Conservation (phyloP, 2,329 filamentous ascomycete genomes). For the Fusarium euwallaceae region DNA sequence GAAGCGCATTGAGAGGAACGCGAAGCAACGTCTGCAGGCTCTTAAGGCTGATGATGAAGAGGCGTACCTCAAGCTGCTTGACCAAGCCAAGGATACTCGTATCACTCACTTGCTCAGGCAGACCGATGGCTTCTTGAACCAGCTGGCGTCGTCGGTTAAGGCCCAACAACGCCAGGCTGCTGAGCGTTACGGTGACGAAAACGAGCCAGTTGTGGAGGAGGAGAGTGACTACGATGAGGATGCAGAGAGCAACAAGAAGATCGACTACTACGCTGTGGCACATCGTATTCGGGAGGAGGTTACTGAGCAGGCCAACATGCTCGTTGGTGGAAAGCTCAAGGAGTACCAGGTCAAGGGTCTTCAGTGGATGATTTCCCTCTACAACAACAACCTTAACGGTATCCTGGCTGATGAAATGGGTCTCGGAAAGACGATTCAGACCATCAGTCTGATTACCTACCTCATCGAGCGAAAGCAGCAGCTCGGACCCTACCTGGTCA, state of each 20-base stretch:
- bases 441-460: slow-evolving; percentile 96
- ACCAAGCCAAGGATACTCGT: slow-evolving; percentile 98
- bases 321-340: slow-evolving; percentile 93
- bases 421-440: slow-evolving; percentile 99
- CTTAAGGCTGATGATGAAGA: slow-evolving; percentile 99
- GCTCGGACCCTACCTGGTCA: slow-evolving; percentile 92
- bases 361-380: slow-evolving; percentile 99
- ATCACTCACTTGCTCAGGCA: slow-evolving; percentile 97
- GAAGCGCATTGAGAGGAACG: slow-evolving; percentile 96
- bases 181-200: slow-evolving; percentile 80
- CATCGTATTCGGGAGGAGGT: slow-evolving; percentile 97
- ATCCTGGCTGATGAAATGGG: slow-evolving; percentile 99
- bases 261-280: slow-evolving; percentile 98
- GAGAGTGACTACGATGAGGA: slow-evolving; percentile 77
- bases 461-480: slow-evolving; percentile 97
- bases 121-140: slow-evolving; percentile 96
- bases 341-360: slow-evolving; percentile 99
- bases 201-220: slow-evolving; percentile 66
- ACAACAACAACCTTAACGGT: slow-evolving; percentile 99
- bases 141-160: slow-evolving; percentile 94
- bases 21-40: slow-evolving; percentile 99
- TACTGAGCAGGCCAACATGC: slow-evolving; percentile 81
- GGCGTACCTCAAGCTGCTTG: slow-evolving; percentile 96
- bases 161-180: slow-evolving; percentile 88
- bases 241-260: slow-evolving; percentile 80